Evolutionary conservation across 2,329 filamentous ascomycete species (phyloP).

Genomic region (Amauroascus niger): DNA sequence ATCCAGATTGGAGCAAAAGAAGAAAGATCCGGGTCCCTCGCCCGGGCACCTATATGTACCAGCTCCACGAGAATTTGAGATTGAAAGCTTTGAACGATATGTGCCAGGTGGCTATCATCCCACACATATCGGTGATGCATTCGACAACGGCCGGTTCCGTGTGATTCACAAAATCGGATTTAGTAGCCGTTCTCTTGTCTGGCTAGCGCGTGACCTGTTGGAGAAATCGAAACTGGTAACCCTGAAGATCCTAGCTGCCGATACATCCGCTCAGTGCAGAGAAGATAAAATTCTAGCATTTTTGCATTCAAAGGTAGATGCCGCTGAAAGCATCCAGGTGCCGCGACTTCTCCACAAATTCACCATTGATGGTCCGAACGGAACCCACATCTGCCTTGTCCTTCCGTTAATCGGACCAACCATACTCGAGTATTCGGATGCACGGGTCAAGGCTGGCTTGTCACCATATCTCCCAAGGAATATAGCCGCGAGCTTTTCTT

Average conservation of each 20-base stretch:
- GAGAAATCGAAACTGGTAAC: background rate
- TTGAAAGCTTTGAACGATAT: background rate
- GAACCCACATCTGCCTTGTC: background rate
- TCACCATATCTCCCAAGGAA: background rate
- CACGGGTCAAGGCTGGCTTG: background rate
- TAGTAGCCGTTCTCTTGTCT: background rate
- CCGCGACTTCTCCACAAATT: background rate
- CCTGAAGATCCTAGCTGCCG: background rate
- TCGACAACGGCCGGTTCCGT: background rate
- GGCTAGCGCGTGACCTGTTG: background rate
- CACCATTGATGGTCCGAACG: background rate
- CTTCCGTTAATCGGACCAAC: background rate
- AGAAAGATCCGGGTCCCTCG: background rate
- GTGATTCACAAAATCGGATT: slow-evolving; percentile 1
- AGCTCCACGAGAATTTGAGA: background rate
- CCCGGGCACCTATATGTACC: background rate
- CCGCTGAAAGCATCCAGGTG: background rate
- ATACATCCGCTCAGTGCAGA: background rate
- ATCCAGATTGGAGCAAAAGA: background rate
- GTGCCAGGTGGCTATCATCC: background rate
- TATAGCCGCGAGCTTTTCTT: background rate
- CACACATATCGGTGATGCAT: slow-evolving; percentile 1
- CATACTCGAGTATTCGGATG: background rate
- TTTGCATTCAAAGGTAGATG: background rate
- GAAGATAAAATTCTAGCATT: background rate